Evolutionary conservation across 495 filamentous ascomycete species (phyloP), one percentile per base, ranked within the genome.

Genomic region (Patellaria atrata): DNA sequence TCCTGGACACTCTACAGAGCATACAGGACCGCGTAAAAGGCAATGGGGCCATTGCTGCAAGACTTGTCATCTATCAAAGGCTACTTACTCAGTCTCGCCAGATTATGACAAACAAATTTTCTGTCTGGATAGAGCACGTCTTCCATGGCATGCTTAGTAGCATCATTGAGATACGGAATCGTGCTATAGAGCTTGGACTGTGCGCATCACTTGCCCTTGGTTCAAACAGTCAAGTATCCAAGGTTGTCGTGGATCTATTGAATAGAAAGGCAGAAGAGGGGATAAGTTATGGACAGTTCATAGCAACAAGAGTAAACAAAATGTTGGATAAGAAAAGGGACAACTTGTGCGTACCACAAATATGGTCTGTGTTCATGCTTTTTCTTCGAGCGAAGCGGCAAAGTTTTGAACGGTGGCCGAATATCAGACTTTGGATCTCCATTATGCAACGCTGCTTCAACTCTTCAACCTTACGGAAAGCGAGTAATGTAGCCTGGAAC

Each of bases 401-500:
- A 27, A 63, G 69, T 9, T 11, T 9, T 5, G 19, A 34, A 15
- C 48, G 85, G 11, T 94, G 82, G 83, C 67, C 75, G 33, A 71
- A 71, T 49, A 70, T 80, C 38, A 67, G 62, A 13, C 62, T 64
- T 4, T 96, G 80, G 78, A 59, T 93, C 2, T 56, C 64, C 5
- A 65, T 93, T 11, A 73, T 94, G 24, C 75, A 92, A 44, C 63
- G 60, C 32, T 92, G 85, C 48, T 83, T 94, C 61, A 92, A 92
- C 44, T 79, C 73, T n/a, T n/a, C n/a, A n/a, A n/a, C n/a, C n/a
- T n/a, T n/a, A n/a, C n/a, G n/a, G n/a, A n/a, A n/a, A n/a, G n/a
- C n/a, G 51, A 71, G 67, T 15, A 79, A 82, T 40, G 52, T 73
- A 16, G 82, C 82, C 5, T 94, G 86, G 83, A 80, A 76, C 46